Percentiles rank a stretch among this genome's conserved stretches.
These are phyloP conservation scores for Pichia sp. DNA, from an alignment of 1,139 yeast genomes.

Conservation along the genomic window DNA sequence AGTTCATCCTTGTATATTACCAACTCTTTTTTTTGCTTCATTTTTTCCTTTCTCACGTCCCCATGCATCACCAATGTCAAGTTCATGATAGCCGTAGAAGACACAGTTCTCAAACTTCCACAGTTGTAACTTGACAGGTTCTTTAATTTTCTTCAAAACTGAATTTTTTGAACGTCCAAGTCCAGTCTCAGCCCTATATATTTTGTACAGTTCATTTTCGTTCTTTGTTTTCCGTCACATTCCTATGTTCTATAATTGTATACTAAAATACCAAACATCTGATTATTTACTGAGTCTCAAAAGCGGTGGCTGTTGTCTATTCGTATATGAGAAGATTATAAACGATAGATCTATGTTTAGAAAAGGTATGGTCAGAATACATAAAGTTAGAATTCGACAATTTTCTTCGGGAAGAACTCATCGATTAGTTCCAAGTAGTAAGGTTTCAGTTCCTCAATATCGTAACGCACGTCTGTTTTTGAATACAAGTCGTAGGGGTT, in stretches of 20 bases:
- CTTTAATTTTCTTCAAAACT: neutral
- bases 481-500: slow-evolving; percentile 69
- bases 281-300: neutral
- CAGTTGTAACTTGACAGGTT: neutral
- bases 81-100: neutral
- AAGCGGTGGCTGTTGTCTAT: too few species aligned
- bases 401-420: slow-evolving; percentile 58
- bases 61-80: neutral
- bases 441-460: slow-evolving; percentile 47
- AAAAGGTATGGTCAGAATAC: neutral
- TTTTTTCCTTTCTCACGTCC: neutral
- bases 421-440: slow-evolving; percentile 62
- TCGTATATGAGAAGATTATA: neutral
- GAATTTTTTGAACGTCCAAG: neutral
- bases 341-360: neutral
- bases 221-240: neutral
- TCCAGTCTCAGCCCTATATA: neutral
- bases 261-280: neutral
- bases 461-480: slow-evolving; percentile 47
- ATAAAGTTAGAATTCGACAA: slow-evolving; percentile 48
- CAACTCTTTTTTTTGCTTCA: neutral
- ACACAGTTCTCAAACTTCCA: neutral
- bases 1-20: neutral
- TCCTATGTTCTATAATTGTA: slow-evolving; percentile 3
- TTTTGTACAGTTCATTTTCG: neutral